phyloP scores from a whole-genome alignment of 345 rosid genomes.

The Citropsis articulata region DNA sequence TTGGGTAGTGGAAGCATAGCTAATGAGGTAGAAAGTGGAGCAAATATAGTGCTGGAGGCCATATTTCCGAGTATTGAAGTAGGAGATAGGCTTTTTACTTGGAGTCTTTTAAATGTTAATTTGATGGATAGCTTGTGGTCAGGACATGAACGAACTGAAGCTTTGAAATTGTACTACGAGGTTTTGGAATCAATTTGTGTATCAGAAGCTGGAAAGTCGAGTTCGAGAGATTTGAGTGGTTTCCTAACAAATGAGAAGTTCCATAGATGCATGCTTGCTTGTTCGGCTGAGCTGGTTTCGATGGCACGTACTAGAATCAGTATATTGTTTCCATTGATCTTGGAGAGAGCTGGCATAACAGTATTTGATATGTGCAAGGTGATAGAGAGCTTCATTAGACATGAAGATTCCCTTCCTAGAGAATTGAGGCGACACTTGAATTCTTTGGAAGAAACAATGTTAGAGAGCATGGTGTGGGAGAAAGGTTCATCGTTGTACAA shows the following conservation, averaged over 20 bases:
- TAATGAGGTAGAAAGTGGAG: conserved; percentile 63
- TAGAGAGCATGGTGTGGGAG: conserved; percentile 98
- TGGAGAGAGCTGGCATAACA: conserved; percentile 90
- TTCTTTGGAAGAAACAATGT: conserved; percentile 86
- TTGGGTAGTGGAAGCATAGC: conserved; percentile 69
- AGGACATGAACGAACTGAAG: conserved; percentile 72
- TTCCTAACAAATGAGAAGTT: conserved; percentile 88
- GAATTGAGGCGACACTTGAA: conserved; percentile 94
- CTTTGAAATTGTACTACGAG: conserved; percentile 78
- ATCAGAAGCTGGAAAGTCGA: conserved; percentile 77
- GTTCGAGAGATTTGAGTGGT: conserved; percentile 70
- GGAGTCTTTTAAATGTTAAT: conserved; percentile 59
- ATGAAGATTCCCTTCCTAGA: conserved; percentile 93
- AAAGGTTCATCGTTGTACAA: conserved; percentile 94
- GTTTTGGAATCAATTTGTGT: conserved; percentile 91
- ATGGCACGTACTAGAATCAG: conserved; percentile 83
- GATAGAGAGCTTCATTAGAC: conserved; percentile 90
- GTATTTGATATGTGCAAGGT: conserved; percentile 98
- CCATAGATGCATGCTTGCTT: conserved; percentile 95
- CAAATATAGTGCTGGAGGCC: conserved; percentile 78
- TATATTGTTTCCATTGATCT: conserved; percentile 81
- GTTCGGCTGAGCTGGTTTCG: conserved; percentile 88
- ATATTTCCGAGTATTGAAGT: conserved; percentile 68
- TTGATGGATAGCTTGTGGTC: conserved; percentile 92
- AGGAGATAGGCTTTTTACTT: conserved; percentile 51